Base-by-base conservation (phyloP, 106 monocot species). In the Allium sativum region DNA sequence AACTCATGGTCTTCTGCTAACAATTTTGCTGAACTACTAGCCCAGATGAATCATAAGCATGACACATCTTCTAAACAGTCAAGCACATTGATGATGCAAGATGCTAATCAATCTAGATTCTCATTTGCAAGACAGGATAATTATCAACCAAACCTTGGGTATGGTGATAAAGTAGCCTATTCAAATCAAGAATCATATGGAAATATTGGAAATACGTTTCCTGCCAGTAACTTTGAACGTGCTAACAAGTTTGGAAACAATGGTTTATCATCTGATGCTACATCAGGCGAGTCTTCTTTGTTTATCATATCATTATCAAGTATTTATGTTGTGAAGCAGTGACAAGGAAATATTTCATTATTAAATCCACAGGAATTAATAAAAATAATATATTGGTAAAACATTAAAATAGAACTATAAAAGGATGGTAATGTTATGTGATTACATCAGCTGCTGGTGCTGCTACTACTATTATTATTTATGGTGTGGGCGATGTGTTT, bases 101-200 rank as follows among this genome's bases (percentile, higher is more conserved):
- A 50, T 22, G 46, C 3, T 57, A 69, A 69, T 45, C 64, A 72
- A 51, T 72, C 72, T 14, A 72, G 72, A 50, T 86, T 86, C 72
- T 86, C 81, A 53, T 86, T 86, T 76, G 81, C 86, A 11, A 81
- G 86, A 45, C 70, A 75, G 40, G 86, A 86, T 58, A 76, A 61
- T 76, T 61, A 78, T 64, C 47, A 52, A 44, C 21, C 47, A 42
- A 65, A 72, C 48, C 12, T 31, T 21, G 70, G 58, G 6, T 59
- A 59, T 67, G 61, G 55, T 47, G 61, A 70, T 13, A 16, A 15
- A 47, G 17, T 45, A 1, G 21, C 51, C 64, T 56, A 43, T 46
- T 52, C 59, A 46, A 7, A 59, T 21, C 53, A 77, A 42, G 73
- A 64, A 17, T 59, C 64, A 17, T 50, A 44, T 68, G 65, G 63